phyloP scores from a whole-genome alignment of 2,329 filamentous ascomycete species.

The Ophiocordyceps robertsii region DNA sequence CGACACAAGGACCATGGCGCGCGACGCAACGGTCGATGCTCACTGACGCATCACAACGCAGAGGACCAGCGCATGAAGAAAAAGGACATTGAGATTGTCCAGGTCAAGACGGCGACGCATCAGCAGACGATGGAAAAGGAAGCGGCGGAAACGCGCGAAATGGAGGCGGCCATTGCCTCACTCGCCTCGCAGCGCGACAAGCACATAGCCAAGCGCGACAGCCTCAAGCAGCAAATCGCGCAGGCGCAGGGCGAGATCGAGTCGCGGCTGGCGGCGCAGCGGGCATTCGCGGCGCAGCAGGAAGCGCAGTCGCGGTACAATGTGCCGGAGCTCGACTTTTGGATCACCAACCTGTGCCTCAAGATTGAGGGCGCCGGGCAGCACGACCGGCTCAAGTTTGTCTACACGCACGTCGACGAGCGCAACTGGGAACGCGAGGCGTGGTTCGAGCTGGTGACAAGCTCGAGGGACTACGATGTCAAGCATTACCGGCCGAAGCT shows the following conservation, averaged over 20 bases:
- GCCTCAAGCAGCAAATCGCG: conserved; percentile 46
- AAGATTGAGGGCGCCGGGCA: conserved; percentile 79
- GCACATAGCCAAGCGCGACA: conserved; percentile 43
- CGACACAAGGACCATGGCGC: background rate
- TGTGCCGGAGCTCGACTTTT: conserved; percentile 86
- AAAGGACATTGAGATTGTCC: conserved; percentile 72
- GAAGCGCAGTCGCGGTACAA: conserved; percentile 82
- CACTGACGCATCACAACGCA: conserved; percentile 19
- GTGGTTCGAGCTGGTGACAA: conserved; percentile 83
- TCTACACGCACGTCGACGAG: conserved; percentile 79
- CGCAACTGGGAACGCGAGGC: conserved; percentile 79
- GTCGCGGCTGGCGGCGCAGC: conserved; percentile 55
- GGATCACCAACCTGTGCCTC: conserved; percentile 82
- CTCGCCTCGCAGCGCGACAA: conserved; percentile 47
- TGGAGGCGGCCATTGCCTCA: conserved; percentile 47
- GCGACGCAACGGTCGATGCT: background rate
- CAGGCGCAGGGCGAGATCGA: conserved; percentile 60
- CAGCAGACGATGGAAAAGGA: conserved; percentile 66
- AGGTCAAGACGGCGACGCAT: conserved; percentile 56
- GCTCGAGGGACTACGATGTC: conserved; percentile 73
- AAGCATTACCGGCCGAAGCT: conserved; percentile 70
- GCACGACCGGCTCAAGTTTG: conserved; percentile 77
- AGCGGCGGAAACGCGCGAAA: conserved; percentile 62
- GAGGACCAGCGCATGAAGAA: conserved; percentile 87
- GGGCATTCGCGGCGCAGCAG: conserved; percentile 57